Base-by-base conservation (phyloP, 768 basidiomycete species). In the Chiua virens region DNA sequence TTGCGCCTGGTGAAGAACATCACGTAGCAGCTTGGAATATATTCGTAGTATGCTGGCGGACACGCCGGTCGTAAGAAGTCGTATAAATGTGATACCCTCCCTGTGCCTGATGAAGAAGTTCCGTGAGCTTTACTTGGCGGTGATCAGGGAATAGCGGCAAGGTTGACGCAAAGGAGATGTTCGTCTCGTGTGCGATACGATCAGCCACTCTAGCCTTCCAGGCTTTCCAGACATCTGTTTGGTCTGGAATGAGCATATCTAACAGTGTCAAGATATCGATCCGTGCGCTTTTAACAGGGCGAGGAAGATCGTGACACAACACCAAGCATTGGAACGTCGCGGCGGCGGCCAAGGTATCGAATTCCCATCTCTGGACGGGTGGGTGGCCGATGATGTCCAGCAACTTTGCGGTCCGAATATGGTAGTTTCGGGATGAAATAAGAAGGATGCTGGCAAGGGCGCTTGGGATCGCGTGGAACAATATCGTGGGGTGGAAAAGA, bases 261-360 rank as follows among this genome's bases (percentile, higher is more conserved):
- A 56, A 41, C 2, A 53, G 22, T 15, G 39, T 10, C 8, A 32
- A 32, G 1, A 53, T 23, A 11, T 50, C 41, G 20, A 56, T 30
- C 27, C 27, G 27, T 27, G 27, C 5, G 21, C 6, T 13, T 38
- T 21, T 43, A 28, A 53, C 17, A 9, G 48, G 55, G 4, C 44
- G 52, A 14, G 44, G 41, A 38, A 46, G 18, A 3, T 23, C 32
- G 13, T 32, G 48, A 27, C 54, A 55, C 10, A 42, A 20, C 4
- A 54, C 44, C 5, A 54, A 43, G 32, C 39, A 54, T 20, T 45
- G 47, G 38, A 49, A 55, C 7, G 54, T 55, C 18, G 46, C 42
- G 22, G 46, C 47, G 6, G 45, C 37, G 14, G 50, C 50, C 15
- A 36, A 15, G 4, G 47, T 53, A 10, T 45, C 47, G 35, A 49